Evolutionary conservation across 192 early-diverging fungal genomes (phyloP).

Genomic region (Cladochytrium replicatum): DNA sequence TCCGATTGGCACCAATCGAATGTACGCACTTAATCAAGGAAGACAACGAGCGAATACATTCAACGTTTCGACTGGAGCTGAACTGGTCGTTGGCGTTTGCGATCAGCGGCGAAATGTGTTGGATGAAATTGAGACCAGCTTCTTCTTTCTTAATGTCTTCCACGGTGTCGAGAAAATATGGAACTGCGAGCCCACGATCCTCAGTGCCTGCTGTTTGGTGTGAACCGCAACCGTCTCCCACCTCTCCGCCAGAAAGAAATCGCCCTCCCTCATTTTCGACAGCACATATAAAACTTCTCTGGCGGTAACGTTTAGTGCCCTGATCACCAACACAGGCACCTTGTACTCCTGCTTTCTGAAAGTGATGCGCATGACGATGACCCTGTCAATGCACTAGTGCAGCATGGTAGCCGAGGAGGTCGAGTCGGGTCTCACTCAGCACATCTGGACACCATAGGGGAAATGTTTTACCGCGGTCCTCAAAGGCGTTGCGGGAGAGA

Average conservation of each 20-base stretch:
- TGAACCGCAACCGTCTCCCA: conserved; percentile 59
- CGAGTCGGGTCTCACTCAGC: conserved; percentile 85
- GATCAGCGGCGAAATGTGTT: conserved; percentile 71
- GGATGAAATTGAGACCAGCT: conserved; percentile 69
- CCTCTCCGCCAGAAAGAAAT: conserved; percentile 79
- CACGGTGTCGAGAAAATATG: conserved; percentile 72
- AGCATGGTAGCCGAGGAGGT: conserved; percentile 84
- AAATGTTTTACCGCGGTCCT: conserved; percentile 84
- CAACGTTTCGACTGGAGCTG: no score
- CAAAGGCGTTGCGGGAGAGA: conserved; percentile 76
- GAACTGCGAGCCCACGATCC: conserved; percentile 87
- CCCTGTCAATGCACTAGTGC: conserved; percentile 87
- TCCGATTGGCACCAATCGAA: no score
- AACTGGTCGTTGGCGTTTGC: conserved; percentile 73
- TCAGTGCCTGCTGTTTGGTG: conserved; percentile 66
- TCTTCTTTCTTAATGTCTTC: conserved; percentile 71
- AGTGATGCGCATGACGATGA: conserved; percentile 73
- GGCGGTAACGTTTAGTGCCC: conserved; percentile 77
- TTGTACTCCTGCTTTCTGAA: conserved; percentile 94
- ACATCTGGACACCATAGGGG: conserved; percentile 74
- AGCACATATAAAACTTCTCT: conserved; percentile 85
- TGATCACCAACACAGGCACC: conserved; percentile 81
- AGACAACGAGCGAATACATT: no score
- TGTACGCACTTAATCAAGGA: no score
- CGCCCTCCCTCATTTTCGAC: conserved; percentile 65